Evolutionary conservation across 176 grass and related monocot genomes (phyloP).

Genomic region (Oryza brachyantha): DNA sequence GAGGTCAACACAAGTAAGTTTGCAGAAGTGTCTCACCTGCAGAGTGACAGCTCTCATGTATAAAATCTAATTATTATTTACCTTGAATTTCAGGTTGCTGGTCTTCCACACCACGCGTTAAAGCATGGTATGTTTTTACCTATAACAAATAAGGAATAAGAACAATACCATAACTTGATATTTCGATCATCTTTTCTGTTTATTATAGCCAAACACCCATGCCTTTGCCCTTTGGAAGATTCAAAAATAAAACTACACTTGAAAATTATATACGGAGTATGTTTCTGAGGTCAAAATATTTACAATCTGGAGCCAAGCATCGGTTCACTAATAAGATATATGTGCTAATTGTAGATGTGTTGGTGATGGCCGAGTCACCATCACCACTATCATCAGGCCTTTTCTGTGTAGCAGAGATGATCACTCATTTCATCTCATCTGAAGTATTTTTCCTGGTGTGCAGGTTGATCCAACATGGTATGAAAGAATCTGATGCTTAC

Average conservation of each 20-base stretch:
- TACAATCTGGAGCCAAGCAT: not conserved
- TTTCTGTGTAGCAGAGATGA: not conserved
- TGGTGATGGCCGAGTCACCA: not conserved
- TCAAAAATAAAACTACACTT: too few relatives aligned
- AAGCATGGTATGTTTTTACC: conserved; percentile 49
- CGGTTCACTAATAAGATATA: not conserved
- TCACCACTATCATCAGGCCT: not conserved
- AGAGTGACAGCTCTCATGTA: not conserved
- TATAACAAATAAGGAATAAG: not conserved
- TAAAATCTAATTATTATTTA: conserved; percentile 3
- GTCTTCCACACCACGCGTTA: conserved; percentile 60
- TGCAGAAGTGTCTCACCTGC: not conserved
- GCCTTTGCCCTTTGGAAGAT: too few relatives aligned
- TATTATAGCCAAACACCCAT: too few relatives aligned
- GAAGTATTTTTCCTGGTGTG: conserved; percentile 24
- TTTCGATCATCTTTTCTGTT: too few relatives aligned
- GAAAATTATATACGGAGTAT: too few relatives aligned
- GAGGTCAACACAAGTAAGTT: conserved; percentile 88
- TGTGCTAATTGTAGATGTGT: not conserved
- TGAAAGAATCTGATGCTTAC: conserved; percentile 81
- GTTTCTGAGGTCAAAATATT: not conserved
- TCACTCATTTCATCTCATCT: conserved; percentile 9
- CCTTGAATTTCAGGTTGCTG: conserved; percentile 66
- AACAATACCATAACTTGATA: not conserved
- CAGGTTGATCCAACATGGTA: conserved; percentile 68